Evolutionary conservation across 768 basidiomycete species (phyloP), one percentile per base, ranked within the genome.

Genomic region (Rhodotorula babjevae): DNA sequence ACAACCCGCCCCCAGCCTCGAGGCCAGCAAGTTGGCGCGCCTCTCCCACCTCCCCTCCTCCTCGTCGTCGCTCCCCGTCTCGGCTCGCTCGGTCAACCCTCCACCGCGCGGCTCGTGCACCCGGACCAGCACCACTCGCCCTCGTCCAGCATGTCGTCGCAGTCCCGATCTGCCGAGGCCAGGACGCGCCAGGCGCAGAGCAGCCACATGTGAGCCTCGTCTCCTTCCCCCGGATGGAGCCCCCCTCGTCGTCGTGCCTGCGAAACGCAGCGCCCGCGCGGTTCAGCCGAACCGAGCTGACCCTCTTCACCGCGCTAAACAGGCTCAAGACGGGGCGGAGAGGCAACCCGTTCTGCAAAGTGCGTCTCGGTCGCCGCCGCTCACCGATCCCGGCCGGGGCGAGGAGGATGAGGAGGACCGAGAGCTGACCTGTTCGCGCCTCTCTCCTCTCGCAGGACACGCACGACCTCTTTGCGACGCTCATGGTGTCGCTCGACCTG

Each of bases 391-490:
- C 36, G 36, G 36, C 36, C 36, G 36, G 36, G 9, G 36, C 36
- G 36, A n/a, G n/a, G n/a, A n/a, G n/a, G 36, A 5, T 9, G 36
- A 36, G 36, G 36, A 36, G 36, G 5, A 36, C 36, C 25, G 23
- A 25, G 11, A 12, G 23, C 46, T 56, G 49, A 49, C 29, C 31
- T 2, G 36, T 14, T 27, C 31, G 10, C 31, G 10, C 46, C 29
- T 44, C 64, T 47, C 57, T 57, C 36, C 44, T 65, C 40, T 8
- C 21, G 9, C 69, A 99, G 96, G 96, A 99, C 82, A 96, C 93
- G 56, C 89, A 97, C 75, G 96, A 99, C 83, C 88, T 99, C 50
- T 98, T 96, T 79, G 93, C 96, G 52, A 99, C 96, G 33, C 87
- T 99, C 78, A 85, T 99, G 79, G 93, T 97, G 55, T 96, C 93